Evolutionary conservation across 1,139 yeast genomes (phyloP), one percentile per base, ranked within the genome.

Genomic region (Komagataea norvegica): DNA sequence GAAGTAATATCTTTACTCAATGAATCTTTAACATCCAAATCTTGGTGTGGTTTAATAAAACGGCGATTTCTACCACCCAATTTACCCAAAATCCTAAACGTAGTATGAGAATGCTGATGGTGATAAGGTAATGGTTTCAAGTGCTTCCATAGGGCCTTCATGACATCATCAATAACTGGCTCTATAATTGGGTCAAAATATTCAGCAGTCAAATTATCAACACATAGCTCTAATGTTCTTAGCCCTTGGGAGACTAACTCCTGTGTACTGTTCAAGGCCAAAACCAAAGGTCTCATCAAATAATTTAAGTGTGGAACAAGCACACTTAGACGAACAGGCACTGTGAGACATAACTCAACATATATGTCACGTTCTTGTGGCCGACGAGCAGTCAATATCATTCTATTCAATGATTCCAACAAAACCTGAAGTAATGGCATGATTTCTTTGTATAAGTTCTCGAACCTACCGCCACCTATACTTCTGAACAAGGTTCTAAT

Each of bases 131-230:
- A 74, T 1, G 98, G 98, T 47, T 81, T 81, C 47, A 93, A 64
- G 50, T 91, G 94, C 47, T 78, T 82, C 93, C 96, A 93, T 32
- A 93, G 66, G 0, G 96, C 95, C 22, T 82, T 79, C 87, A 88
- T 84, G 3, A 93, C 88, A 49, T 91, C 96, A 42, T 85, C 93
- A 45, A 89, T 78, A 1, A 88, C 96, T 0, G 98, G 97, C 53
- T 88, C 97, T 44, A 93, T 79, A 57, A 91, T 87, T 2, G 98
- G 98, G 54, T 93, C 98, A 58, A 93, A 88, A 59, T 88, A 93
- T 53, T 89, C 95, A 0, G 97, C 95, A 0, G 97, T 91, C 42
- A 93, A 65, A 52, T 93, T 93, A 55, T 93, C 99, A 20, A 93
- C 96, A 55, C 98, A 91, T n/a, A 91, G 70, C 54, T 93, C 99